Evolutionary conservation across 208 protist genomes (phyloP), one percentile per base, ranked within the genome.

Genomic region (Endotrypanum monterogeii): DNA sequence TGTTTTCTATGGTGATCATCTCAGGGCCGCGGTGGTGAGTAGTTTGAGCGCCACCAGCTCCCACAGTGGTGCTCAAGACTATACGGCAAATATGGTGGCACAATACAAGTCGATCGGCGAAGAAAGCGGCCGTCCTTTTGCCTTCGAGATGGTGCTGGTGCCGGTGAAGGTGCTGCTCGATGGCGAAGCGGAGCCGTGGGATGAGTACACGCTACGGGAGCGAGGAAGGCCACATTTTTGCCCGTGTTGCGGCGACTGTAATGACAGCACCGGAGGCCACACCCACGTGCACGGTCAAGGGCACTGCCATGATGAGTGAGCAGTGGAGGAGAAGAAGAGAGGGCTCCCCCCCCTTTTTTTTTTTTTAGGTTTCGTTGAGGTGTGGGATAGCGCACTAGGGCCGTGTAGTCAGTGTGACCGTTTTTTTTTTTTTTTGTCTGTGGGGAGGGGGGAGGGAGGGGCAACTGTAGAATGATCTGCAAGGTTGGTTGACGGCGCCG

Each of bases 161-260:
- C 89, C 91, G 25, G 44, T 96, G 56, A 73, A 80, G 73, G 80
- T 74, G 32, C 66, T 96, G 62, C 41, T 92, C 23, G 84, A 94
- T 3, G 89, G 82, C n/a, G 88, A 58, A 0, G 89, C 94, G 57
- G 87, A 93, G 84, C 57, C 73, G 67, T 93, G 85, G 88, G 91
- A 96, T 71, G 67, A 63, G 54, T 89, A 86, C 55, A 93, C 88
- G 44, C 84, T 77, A 63, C 76, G 75, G 65, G 91, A 96, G 71
- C 83, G 85, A 35, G 58, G 72, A 23, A 77, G 90, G 16, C 83
- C 92, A 16, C 94, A 96, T 76, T 96, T 89, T 57, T 96, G 91
- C 68, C 91, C 91, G 1, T 96, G 91, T 67, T 96, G 91, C 54
- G 88, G 91, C 25, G 62, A 77, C 67, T 86, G 84, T 71, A 66